Base-by-base conservation (phyloP, 2,329 filamentous ascomycete species). In the Sarocladium strictum region DNA sequence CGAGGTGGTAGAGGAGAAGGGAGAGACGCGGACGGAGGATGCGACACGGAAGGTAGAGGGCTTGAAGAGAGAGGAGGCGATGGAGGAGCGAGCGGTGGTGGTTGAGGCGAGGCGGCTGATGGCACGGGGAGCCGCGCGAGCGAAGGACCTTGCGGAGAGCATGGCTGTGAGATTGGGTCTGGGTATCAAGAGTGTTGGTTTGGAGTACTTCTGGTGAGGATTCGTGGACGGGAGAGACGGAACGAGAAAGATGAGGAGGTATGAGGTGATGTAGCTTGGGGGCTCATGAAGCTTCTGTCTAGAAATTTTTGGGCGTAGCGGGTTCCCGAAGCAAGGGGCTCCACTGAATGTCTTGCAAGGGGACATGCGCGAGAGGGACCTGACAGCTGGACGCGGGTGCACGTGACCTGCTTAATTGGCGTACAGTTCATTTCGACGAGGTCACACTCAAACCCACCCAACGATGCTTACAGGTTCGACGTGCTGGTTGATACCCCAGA, bases 81-180 rank as follows among this genome's bases (percentile, higher is more conserved):
- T 55, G 49, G 63, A 60, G 26, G 77, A 75, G 58, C 76, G 76
- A 63, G 78, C 65, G 47, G 74, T 69, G 57, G 80, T 71, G 53
- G 77, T 69, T 55, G 74, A 69, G 58, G 80, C 74, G 59, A 86
- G 65, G 62, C 86, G 81, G 62, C 80, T 74, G 54, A 86, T 63
- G 56, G 78, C 76, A 67, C 86, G 83, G 63, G 87, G 86, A 67
- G 84, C 81, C 51, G 84, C 80, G 68, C 87, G 86, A 66, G 81
- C 77, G 60, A 87, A 67, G 57, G 78, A 74, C 69, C 87, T 80
- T 61, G 89, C 74, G 61, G 86, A 86, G 67, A 90, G 75, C 88
- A 91, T 91, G 47, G 17, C 17, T 51, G 47, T 51, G 47, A 51
- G 27, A 11, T 32, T 5, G 32, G 9, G 11, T 23, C 9, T 32